phyloP scores from a whole-genome alignment of 352 stramenopile species.

The Pythium brachiatum region DNA sequence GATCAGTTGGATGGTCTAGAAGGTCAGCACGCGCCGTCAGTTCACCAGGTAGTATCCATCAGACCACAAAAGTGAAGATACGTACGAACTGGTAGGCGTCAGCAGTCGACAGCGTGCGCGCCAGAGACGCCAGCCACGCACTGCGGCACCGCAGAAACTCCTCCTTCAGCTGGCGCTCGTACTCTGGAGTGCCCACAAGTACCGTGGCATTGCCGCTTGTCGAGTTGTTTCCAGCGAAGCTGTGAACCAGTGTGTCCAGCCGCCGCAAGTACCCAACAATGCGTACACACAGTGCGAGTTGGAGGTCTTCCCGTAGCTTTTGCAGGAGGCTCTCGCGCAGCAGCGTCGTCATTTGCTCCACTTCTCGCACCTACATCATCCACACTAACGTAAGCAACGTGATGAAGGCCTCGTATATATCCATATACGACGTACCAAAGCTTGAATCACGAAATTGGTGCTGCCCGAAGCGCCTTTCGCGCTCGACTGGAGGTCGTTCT shows the following conservation, averaged over 20 bases:
- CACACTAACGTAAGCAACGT: not conserved
- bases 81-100: slow-evolving; percentile 86
- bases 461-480: slow-evolving; percentile 3
- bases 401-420: too few species aligned
- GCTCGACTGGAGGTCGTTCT: slow-evolving; percentile 26
- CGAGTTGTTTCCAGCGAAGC: not conserved
- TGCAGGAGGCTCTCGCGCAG: slow-evolving; percentile 79
- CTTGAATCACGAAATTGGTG: slow-evolving; percentile 61
- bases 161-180: slow-evolving; percentile 81
- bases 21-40: not conserved
- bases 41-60: not conserved
- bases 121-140: slow-evolving; percentile 69
- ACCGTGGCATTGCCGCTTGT: slow-evolving; percentile 2
- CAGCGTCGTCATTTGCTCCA: slow-evolving; percentile 56
- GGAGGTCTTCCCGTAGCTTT: slow-evolving; percentile 80
- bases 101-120: slow-evolving; percentile 43
- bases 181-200: slow-evolving; percentile 42
- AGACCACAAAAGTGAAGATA: not conserved
- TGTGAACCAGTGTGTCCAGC: slow-evolving; percentile 43
- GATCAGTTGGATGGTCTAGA: slow-evolving; percentile 81
- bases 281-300: slow-evolving; percentile 75
- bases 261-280: slow-evolving; percentile 78
- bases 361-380: slow-evolving; percentile 42
- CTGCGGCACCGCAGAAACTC: slow-evolving; percentile 81
- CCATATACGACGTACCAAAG: slow-evolving; percentile 34